These are phyloP conservation scores for Erodium chrysanthum DNA, from an alignment of 441 rosid genomes.

Conservation along the genomic window DNA sequence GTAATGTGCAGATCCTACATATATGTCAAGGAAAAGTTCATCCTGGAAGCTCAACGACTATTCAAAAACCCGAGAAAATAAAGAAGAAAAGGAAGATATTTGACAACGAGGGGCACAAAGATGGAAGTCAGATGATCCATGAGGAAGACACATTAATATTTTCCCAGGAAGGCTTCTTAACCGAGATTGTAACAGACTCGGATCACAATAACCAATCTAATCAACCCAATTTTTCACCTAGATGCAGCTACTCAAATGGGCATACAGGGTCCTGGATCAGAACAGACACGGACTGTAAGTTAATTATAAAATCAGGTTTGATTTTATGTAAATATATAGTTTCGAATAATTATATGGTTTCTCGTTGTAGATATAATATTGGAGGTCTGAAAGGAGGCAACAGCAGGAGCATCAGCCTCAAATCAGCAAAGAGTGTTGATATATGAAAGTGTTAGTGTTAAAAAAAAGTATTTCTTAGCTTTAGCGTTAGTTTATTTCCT, in stretches of 20 bases:
- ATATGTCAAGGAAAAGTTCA: slow-evolving; percentile 75
- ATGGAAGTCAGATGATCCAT: slow-evolving; percentile 24
- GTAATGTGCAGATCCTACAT: slow-evolving; percentile 45
- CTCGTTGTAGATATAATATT: slow-evolving; percentile 49
- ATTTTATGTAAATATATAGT: background rate
- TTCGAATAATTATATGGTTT: slow-evolving; percentile 10
- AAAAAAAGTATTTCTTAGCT: too few relatives aligned
- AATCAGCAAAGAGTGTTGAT: slow-evolving; percentile 11
- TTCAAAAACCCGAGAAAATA: slow-evolving; percentile 28
- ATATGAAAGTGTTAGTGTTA: too few relatives aligned
- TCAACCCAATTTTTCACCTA: slow-evolving; percentile 24
- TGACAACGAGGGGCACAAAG: slow-evolving; percentile 22
- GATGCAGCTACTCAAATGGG: slow-evolving; percentile 26
- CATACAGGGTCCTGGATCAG: slow-evolving; percentile 71
- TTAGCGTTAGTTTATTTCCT: too few relatives aligned
- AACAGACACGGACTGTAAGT: slow-evolving; percentile 41
- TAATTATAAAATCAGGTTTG: background rate
- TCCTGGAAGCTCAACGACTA: slow-evolving; percentile 48
- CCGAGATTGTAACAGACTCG: slow-evolving; percentile 24
- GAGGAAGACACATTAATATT: slow-evolving; percentile 30
- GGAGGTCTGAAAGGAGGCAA: slow-evolving; percentile 43
- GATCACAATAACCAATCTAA: slow-evolving; percentile 36
- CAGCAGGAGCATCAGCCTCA: slow-evolving; percentile 10
- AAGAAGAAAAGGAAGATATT: slow-evolving; percentile 29
- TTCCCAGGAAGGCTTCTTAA: slow-evolving; percentile 28